Base-by-base conservation (phyloP, 179 eudicot genomes). In the Silene vulgaris region DNA sequence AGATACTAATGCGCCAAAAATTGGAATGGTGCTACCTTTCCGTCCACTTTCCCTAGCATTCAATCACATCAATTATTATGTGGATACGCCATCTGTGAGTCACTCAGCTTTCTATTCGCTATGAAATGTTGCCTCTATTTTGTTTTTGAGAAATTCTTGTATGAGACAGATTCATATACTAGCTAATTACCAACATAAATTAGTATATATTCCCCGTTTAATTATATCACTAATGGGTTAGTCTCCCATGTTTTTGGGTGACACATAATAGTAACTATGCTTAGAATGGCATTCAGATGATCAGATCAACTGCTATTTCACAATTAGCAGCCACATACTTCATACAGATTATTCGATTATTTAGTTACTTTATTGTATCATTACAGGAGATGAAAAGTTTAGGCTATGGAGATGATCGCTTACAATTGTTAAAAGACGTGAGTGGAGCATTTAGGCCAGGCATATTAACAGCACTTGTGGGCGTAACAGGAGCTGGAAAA, bases 391-490 rank as follows among this genome's bases (percentile, higher is more conserved):
- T 90, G 93, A 89, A 85, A 78, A 85, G 63, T 69, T 80, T 80
- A 68, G 96, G 97, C 23, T 70, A 82, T 62, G 85, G 86, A 50
- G 93, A 87, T 32, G 77, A 78, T 45, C 91, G 88, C 54, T 88
- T 92, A 14, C 96, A 90, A 59, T 67, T 92, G 61, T 81, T 92
- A 77, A 78, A 80, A 82, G 86, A 90, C 76, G 90, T 90, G 5
- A 90, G 97, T 81, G 97, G 97, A 69, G 91, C 90, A 62, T 89
- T 92, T 72, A 87, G 91, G 81, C 93, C 97, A 0, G 96, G 97
- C 2, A 72, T 92, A 78, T 69, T 92, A 56, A 92, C 97, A 50
- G 97, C 97, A 56, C 78, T 92, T 57, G 97, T 90, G 48, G 97
- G 97, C 37, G 93, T 92, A 2, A 92, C 88, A 82, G 97, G 97